Base-by-base conservation (phyloP, 495 filamentous ascomycete genomes). In the Penicillium manginii region DNA sequence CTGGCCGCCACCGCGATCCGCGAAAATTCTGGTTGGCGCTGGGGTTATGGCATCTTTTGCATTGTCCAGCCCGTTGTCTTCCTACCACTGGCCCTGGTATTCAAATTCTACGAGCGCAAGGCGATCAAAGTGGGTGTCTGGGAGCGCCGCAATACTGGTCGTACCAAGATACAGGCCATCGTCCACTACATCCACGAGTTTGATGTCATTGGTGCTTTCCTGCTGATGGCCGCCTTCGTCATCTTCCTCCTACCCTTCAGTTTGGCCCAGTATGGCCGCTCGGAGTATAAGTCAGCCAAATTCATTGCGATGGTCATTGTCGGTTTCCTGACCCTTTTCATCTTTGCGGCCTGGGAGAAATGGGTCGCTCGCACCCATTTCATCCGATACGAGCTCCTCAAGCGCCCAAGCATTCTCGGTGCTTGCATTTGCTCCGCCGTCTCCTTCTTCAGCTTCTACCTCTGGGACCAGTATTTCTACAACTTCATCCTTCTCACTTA, bases 401-500 rank as follows among this genome's bases (percentile, higher is more conserved):
- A 68, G 52, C 77, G 87, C 35, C 86, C 84, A 14, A 91, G 88
- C 32, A 82, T 91, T 23, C 63, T 90, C 0, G 86, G 86, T 17
- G 85, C 87, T 6, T 87, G 82, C 49, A 52, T 84, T 19, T 72
- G 88, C 4, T 72, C 84, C 6, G 75, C 73, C 8, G 64, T 73
- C 5, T 61, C 89, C 2, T 88, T 85, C 63, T 72, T 91, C 70
- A 83, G 80, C 26, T 89, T 83, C 69, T 84, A 84, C 68, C 82
- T 80, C 59, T 91, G 87, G 87, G 82, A 88, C 59, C 76, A 76
- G 47, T 88, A 84, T 74, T 90, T 89, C 75, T 78, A 75, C 65
- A 89, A 86, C 54, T 91, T 85, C 70, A 74, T 89, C n/a, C 83
- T 89, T 73, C 87, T 90, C 4, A 89, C 91, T 52, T 82, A 86